phyloP scores from a whole-genome alignment of 1,284 basidiomycete species.

The Ustilago crameri region DNA sequence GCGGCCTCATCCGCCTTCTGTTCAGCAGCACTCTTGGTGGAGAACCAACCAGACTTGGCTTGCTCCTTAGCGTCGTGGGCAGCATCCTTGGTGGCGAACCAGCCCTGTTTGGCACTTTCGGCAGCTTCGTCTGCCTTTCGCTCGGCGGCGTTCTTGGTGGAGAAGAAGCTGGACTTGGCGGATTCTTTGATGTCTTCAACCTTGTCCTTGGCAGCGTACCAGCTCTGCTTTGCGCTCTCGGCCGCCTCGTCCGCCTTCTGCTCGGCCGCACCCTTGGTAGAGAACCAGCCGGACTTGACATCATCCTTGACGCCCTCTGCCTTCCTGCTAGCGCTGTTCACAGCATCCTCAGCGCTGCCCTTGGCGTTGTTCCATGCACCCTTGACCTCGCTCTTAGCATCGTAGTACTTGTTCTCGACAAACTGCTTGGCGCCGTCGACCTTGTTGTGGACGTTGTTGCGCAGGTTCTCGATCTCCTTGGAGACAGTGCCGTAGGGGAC shows the following conservation, averaged over 20 bases:
- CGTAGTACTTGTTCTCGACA: conserved; percentile 24
- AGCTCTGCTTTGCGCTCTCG: conserved; percentile 22
- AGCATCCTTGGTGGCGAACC: conserved; percentile 29
- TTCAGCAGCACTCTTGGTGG: conserved; percentile 28
- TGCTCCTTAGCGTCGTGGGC: conserved; percentile 20
- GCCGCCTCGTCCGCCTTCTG: conserved; percentile 37
- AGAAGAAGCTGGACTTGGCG: conserved; percentile 18
- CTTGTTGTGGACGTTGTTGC: conserved; percentile 33
- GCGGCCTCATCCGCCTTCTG: conserved; percentile 35
- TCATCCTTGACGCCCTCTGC: conserved; percentile 33
- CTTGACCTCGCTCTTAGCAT: conserved; percentile 37
- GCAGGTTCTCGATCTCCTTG: conserved; percentile 33
- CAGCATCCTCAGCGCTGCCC: conserved; percentile 23
- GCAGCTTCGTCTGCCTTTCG: conserved; percentile 31
- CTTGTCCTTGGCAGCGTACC: conserved; percentile 39
- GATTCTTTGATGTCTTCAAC: conserved; percentile 31
- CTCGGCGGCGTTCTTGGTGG: conserved; percentile 25
- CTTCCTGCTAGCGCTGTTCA: conserved; percentile 19
- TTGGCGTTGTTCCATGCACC: conserved; percentile 33
- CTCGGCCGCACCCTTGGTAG: conserved; percentile 31
- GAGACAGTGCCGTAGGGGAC: conserved; percentile 46
- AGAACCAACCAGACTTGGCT: conserved; percentile 35
- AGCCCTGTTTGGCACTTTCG: conserved; percentile 13
- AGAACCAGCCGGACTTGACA: conserved; percentile 40
- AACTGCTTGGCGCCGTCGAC: conserved; percentile 31